Conservation (phyloP, 2,329 filamentous ascomycete genomes). For the Aspergillus thermomutatus region DNA sequence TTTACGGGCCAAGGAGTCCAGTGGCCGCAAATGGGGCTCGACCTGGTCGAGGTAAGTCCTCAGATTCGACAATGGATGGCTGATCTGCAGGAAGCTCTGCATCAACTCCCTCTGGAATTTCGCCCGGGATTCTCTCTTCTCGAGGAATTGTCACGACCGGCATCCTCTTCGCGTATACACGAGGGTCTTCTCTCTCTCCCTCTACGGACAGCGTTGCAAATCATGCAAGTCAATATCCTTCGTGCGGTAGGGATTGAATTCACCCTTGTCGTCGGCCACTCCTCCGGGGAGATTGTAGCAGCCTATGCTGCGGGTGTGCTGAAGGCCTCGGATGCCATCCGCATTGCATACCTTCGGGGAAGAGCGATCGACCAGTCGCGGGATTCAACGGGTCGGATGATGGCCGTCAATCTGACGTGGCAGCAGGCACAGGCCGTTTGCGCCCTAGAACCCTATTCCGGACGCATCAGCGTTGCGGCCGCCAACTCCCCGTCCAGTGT, state of each 20-base stretch:
- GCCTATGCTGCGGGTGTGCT: conserved; percentile 48
- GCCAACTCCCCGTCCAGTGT: conserved; percentile 38
- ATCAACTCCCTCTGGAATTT: neutral
- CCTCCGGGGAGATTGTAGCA: conserved; percentile 48
- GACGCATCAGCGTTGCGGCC: conserved; percentile 25
- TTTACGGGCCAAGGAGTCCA: conserved; percentile 24
- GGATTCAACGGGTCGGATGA: conserved; percentile 40
- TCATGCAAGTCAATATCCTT: conserved; percentile 17
- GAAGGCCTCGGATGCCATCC: conserved; percentile 37
- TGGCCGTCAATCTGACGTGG: conserved; percentile 40
- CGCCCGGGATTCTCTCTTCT: conserved; percentile 4
- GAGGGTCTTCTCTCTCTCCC: conserved; percentile 16
- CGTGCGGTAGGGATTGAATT: conserved; percentile 27
- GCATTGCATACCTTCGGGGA: conserved; percentile 45
- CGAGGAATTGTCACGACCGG: conserved; percentile 1
- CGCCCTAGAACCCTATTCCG: conserved; percentile 16
- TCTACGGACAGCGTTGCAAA: conserved; percentile 16
- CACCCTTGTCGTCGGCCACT: conserved; percentile 44
- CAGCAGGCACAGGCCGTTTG: conserved; percentile 28
- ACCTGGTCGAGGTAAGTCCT: neutral
- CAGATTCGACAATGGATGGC: neutral
- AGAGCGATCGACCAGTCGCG: conserved; percentile 19
- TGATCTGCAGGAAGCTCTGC: neutral
- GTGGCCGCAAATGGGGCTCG: conserved; percentile 14
- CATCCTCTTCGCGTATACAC: neutral